Base-by-base conservation (phyloP, 2,329 filamentous ascomycete species). In the Trichoderma guizhouense region DNA sequence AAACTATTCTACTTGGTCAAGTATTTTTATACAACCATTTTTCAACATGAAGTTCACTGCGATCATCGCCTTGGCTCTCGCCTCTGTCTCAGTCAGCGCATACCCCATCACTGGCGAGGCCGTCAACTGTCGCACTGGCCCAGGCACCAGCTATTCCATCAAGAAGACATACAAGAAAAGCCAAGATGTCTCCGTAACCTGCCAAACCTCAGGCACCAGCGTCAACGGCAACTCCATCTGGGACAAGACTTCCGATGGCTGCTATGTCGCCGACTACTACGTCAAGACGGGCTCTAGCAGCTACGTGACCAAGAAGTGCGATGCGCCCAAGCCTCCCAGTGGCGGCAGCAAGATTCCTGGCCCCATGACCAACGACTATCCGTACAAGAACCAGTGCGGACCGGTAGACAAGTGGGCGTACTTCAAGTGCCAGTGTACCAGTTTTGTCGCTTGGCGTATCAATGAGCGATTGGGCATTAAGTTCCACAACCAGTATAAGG, bases 401-500 rank as follows among this genome's bases (percentile, higher is more conserved):
- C 58, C 62, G 39, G 72, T 34, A 26, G 75, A 76, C 55, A 65
- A 57, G n/a, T 76, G 73, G 72, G 64, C 61, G 21, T 76, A 71
- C 64, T 74, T 66, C 71, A 74, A 72, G 62, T 76, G 74, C 72
- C 71, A 74, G 55, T 75, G 74, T 72, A 74, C 73, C 51, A 75
- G 74, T 69, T 76, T 76, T 66, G 75, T 75, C 26, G 75, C 75
- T 21, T 76, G 71, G 64, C 75, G 75, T 62, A 72, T 76, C 67
- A 76, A 75, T 67, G 66, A 74, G 60, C 71, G 72, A n/a, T 51
- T 74, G 15, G 71, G 71, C 39, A 70, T 75, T 69, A 75, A 75
- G 71, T 76, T 76, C 63, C 43, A 65, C 72, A 76, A 75, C 71
- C 62, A 63, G 28, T 76, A 74, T 66, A 74, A 76, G 71, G 75